phyloP scores from a whole-genome alignment of 2,329 filamentous ascomycete species.

The Paramyrothecium roridum region DNA sequence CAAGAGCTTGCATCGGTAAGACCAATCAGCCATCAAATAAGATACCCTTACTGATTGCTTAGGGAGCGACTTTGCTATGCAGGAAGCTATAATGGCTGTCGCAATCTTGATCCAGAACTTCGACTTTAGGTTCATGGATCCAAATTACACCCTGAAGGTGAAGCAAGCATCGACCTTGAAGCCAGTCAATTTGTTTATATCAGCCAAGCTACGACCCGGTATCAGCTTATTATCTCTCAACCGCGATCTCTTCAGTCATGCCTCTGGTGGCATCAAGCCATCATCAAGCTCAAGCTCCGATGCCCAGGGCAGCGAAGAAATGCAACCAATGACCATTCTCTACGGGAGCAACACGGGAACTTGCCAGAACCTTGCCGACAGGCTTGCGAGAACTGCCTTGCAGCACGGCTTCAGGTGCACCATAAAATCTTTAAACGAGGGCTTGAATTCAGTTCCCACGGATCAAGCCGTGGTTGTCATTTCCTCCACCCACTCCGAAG shows the following conservation, averaged over 20 bases:
- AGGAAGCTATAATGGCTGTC: constrained; percentile 21
- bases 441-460: not conserved
- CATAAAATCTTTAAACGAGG: not conserved
- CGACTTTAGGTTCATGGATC: constrained; percentile 60
- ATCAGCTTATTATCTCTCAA: not conserved
- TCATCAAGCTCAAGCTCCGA: no score
- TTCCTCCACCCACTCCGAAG: not conserved
- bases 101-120: constrained; percentile 69
- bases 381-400: not conserved
- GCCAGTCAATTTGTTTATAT: not conserved
- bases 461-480: not conserved
- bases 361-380: not conserved
- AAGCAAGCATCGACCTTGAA: not conserved
- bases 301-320: not conserved
- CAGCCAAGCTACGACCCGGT: not conserved
- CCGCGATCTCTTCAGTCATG: not conserved
- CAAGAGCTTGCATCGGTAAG: constrained; percentile 65
- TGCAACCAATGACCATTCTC: not conserved
- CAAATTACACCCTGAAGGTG: constrained; percentile 49
- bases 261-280: not conserved
- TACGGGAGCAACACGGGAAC: not conserved
- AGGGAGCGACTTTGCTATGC: no score
- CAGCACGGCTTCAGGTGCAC: not conserved
- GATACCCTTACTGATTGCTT: no score
- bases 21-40: no score